phyloP scores from a whole-genome alignment of 306 rosid species.

The Cucumis melo region DNA sequence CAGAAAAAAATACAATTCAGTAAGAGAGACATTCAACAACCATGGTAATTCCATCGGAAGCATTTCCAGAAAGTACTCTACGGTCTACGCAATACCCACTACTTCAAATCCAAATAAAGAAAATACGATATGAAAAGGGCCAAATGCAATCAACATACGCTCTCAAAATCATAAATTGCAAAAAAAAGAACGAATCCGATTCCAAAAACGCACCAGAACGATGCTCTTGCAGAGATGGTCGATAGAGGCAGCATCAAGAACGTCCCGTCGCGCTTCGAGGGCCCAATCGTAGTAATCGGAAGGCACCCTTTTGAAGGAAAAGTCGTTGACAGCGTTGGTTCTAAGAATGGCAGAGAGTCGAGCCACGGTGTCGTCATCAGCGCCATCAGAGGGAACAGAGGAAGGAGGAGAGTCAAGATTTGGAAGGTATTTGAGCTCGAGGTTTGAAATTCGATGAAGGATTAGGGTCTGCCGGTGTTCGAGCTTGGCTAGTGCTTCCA shows the following conservation, averaged over 20 bases:
- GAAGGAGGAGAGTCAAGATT: neutral
- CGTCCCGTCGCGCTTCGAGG: slow-evolving; percentile 60
- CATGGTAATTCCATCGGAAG: neutral
- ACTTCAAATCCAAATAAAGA: neutral
- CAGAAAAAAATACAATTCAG: neutral
- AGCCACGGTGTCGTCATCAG: slow-evolving; percentile 28
- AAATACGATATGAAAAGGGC: neutral
- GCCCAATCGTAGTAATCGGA: slow-evolving; percentile 71
- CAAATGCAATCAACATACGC: neutral
- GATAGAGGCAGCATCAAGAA: slow-evolving; percentile 51
- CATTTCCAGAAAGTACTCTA: neutral
- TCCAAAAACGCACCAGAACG: slow-evolving; percentile 35
- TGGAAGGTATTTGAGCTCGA: slow-evolving; percentile 26
- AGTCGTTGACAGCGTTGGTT: slow-evolving; percentile 36
- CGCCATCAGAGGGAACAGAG: neutral
- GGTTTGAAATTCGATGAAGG: slow-evolving; percentile 19
- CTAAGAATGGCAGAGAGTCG: slow-evolving; percentile 60
- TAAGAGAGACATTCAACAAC: neutral
- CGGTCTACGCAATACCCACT: neutral
- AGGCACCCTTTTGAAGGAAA: slow-evolving; percentile 63
- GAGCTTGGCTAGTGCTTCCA: slow-evolving; percentile 36
- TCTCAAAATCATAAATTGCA: neutral
- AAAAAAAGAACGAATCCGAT: neutral
- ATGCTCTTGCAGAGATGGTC: slow-evolving; percentile 95
- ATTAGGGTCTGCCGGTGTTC: slow-evolving; percentile 24